Evolutionary conservation across 257 asterid species (phyloP).

Genomic region (Solanum sparsipilum): DNA sequence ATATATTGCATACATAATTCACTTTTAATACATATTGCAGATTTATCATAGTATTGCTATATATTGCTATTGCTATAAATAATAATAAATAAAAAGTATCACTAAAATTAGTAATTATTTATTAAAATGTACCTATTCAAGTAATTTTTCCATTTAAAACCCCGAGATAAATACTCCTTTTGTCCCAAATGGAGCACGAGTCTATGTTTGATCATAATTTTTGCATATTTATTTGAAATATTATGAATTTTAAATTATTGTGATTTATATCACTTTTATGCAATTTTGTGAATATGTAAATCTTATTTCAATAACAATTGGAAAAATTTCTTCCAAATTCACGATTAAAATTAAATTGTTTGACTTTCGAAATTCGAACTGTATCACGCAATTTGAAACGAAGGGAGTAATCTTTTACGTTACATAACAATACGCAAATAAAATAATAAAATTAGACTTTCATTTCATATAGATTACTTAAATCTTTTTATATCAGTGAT

Average conservation of each 20-base stretch:
- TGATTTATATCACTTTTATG: neutral
- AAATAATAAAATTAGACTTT: neutral
- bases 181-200: neutral
- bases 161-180: neutral
- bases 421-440: neutral
- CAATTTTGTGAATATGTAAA: neutral
- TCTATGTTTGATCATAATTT: too few species aligned
- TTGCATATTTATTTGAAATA: neutral
- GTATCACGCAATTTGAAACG: too few species aligned
- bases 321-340: neutral
- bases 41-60: too few species aligned
- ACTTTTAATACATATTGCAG: too few species aligned
- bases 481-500: neutral
- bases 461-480: neutral
- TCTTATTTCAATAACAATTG: neutral
- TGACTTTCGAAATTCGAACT: fast-evolving
- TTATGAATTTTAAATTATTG: neutral
- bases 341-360: neutral
- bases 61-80: too few species aligned
- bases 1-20: too few species aligned
- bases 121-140: too few species aligned
- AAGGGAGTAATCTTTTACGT: neutral
- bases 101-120: too few species aligned
- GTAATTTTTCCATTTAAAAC: too few species aligned
- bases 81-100: too few species aligned